A percentile compares a stretch with the other conserved stretches of the same genome.
These are phyloP conservation scores for Ambrosia hybrid DNA, from an alignment of 140 eudicot species.

Conservation along the genomic window DNA sequence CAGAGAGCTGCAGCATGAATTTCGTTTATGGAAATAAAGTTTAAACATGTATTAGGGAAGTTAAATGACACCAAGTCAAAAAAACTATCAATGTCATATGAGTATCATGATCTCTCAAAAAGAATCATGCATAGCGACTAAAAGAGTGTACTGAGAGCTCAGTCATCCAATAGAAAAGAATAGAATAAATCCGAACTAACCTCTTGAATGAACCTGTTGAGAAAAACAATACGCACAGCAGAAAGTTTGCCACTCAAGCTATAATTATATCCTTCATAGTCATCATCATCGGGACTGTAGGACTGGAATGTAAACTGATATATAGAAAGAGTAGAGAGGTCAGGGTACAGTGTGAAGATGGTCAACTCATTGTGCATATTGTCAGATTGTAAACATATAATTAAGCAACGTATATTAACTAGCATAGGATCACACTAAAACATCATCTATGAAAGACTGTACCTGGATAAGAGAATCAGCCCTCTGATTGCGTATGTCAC, in stretches of 20 bases:
- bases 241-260: constrained; percentile 92
- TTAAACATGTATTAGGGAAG: not conserved
- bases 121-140: constrained; percentile 7
- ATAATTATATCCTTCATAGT: constrained; percentile 88
- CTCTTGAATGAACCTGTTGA: constrained; percentile 95
- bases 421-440: not conserved
- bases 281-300: constrained; percentile 82
- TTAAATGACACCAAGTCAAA: not conserved
- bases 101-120: constrained; percentile 11
- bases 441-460: constrained; percentile 7
- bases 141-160: constrained; percentile 13
- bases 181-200: constrained; percentile 39
- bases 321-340: constrained; percentile 12
- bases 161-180: constrained; percentile 4
- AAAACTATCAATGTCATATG: constrained; percentile 8
- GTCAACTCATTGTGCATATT: constrained; percentile 11
- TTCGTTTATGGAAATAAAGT: constrained; percentile 5
- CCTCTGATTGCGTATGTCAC: constrained; percentile 89
- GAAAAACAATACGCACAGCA: constrained; percentile 91
- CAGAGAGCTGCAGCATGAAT: constrained; percentile 57
- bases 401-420: not conserved
- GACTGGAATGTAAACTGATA: constrained; percentile 81
- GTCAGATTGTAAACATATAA: not conserved
- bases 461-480: constrained; percentile 97
- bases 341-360: not conserved